Base-by-base conservation (phyloP, 2,329 filamentous ascomycete genomes). In the Ciborinia camelliae region DNA sequence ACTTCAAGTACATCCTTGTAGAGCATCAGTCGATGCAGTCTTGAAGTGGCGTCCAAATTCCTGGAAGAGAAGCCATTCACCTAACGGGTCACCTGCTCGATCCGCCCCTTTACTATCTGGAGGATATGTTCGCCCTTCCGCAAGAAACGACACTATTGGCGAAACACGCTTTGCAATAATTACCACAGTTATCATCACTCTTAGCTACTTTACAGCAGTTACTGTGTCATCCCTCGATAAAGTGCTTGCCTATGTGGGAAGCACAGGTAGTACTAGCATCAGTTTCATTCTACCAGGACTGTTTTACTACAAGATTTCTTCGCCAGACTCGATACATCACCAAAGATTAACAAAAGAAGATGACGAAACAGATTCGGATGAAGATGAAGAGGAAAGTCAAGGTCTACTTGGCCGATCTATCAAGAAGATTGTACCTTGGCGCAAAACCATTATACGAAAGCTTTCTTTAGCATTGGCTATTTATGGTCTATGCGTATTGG, bases 301-400 rank as follows among this genome's bases (percentile, higher is more conserved):
- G 4, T 99, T 99, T 77, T 99, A 98, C 78, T 99, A 98, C 80
- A 98, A 98, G 78, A 98, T 99, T 66, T 96, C 92, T 15, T 87
- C 91, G 30, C 95, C 95, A 0, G 90, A 97, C 63, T 94, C 91
- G 52, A 84, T 88, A 35, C 87, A 94, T 68, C 92, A 97, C 72
- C 94, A 97, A 75, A 86, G 90, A 18, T 81, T 98, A 12, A 81
- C 92, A 68, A 98, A 98, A 76, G 92, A 95, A 73, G 92, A 97
- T 70, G 95, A 98, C 71, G 91, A 94, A 68, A 81, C 84, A 45
- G 89, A 90, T 57, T 82, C 82, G 32, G 81, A 82, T 10, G 79
- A 78, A 23, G 81, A 81, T 1, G 85, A 84, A 45, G 80, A 84
- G 0, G 79, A 85, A 67, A 41, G 55, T 26, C 48, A 47, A 63